phyloP scores from a whole-genome alignment of 2,329 filamentous ascomycete genomes.

The Rhynchosporium secalis region DNA sequence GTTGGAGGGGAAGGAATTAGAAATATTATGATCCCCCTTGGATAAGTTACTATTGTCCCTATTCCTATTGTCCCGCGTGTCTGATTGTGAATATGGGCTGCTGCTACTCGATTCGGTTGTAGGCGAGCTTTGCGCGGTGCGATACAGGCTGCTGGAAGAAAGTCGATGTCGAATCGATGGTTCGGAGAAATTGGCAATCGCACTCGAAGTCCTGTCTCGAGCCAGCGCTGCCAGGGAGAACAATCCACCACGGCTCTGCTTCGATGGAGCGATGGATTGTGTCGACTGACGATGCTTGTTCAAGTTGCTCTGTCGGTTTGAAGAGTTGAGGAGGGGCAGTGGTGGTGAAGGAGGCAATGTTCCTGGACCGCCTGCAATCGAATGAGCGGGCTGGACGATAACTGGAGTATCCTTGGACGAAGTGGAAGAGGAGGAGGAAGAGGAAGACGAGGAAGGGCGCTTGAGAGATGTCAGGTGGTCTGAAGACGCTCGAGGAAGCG shows the following conservation, averaged over 20 bases:
- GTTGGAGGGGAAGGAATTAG: constrained; percentile 15
- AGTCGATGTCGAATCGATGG: constrained; percentile 31
- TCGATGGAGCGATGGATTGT: constrained; percentile 29
- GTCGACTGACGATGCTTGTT: constrained; percentile 35
- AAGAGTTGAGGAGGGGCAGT: constrained; percentile 6
- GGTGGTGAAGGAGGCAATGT: constrained; percentile 7
- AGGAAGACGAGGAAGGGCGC: constrained; percentile 12
- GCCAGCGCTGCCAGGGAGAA: constrained; percentile 38
- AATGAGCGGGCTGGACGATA: constrained; percentile 6
- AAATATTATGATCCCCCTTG: constrained; percentile 10
- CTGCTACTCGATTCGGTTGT: constrained; percentile 15
- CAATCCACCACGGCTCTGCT: constrained; percentile 32
- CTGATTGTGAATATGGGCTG: background rate
- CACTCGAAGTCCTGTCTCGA: constrained; percentile 38
- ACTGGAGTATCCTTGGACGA: constrained; percentile 10
- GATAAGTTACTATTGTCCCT: constrained; percentile 11
- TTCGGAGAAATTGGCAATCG: constrained; percentile 37
- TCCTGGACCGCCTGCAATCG: constrained; percentile 5
- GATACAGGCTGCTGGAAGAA: constrained; percentile 33
- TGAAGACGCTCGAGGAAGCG: constrained; percentile 20
- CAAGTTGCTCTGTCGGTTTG: constrained; percentile 16
- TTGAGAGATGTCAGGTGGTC: constrained; percentile 16
- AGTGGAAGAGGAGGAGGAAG: background rate
- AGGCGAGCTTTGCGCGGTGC: constrained; percentile 28
- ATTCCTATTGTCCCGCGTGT: constrained; percentile 19